Percentiles rank a stretch among this genome's conserved stretches.
phyloP scores from a whole-genome alignment of 352 stramenopile species.

The Pythium pectinolyticum region DNA sequence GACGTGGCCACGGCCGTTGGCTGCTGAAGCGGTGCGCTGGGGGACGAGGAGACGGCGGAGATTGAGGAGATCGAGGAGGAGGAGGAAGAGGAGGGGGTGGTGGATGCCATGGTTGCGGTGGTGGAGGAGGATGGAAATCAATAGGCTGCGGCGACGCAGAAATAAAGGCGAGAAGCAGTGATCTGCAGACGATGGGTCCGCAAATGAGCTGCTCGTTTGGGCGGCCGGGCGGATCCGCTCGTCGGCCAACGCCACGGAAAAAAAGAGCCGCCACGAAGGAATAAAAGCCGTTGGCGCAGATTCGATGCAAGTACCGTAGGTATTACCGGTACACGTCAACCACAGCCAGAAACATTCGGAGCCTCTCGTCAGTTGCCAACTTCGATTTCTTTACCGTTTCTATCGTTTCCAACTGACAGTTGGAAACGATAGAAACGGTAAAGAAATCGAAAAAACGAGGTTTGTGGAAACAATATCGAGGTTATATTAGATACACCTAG shows the following conservation, averaged over 20 bases:
- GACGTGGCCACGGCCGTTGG: constrained; percentile 25
- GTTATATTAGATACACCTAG: neutral
- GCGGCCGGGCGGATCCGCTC: too few species aligned
- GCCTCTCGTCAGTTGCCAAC: neutral
- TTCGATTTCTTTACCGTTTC: neutral
- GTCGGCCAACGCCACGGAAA: too few species aligned
- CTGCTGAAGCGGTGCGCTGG: neutral
- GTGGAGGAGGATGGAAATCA: too few species aligned
- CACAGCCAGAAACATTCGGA: neutral
- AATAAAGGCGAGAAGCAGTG: neutral
- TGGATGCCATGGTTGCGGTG: neutral
- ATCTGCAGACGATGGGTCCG: constrained; percentile 1
- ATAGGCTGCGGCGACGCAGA: neutral
- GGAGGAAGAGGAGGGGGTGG: neutral
- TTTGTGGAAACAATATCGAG: neutral
- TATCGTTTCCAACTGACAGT: constrained; percentile 1
- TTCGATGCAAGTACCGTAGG: neutral
- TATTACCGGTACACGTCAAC: neutral
- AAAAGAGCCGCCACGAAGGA: neutral
- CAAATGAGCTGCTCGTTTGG: neutral
- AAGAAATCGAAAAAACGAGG: neutral
- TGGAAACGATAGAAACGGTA: constrained; percentile 9
- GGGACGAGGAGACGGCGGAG: neutral
- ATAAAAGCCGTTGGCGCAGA: neutral
- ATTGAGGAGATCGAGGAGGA: neutral